These are phyloP conservation scores for Cordyceps farinosa DNA, from an alignment of 2,329 filamentous ascomycete genomes.

Conservation along the genomic window DNA sequence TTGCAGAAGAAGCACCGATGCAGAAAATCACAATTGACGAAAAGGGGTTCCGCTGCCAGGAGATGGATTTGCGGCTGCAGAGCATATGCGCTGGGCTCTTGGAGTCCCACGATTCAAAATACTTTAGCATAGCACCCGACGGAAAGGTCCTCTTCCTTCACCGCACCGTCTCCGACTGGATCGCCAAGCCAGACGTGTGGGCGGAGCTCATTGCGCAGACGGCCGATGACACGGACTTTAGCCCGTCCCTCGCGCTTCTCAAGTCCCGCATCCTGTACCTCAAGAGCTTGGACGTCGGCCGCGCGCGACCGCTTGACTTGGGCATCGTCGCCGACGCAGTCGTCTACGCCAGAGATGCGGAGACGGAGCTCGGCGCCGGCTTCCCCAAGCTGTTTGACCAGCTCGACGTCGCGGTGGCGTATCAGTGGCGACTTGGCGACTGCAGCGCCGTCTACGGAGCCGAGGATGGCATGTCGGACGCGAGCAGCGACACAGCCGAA, in stretches of 20 bases:
- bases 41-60: not conserved
- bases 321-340: not conserved
- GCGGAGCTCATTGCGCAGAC: not conserved
- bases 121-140: conserved; percentile 9
- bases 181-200: conserved; percentile 1
- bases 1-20: conserved; percentile 8
- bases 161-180: conserved; percentile 14
- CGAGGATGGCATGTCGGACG: not conserved
- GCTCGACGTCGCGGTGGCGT: not conserved
- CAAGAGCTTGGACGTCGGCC: not conserved
- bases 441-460: conserved; percentile 4
- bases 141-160: conserved; percentile 5
- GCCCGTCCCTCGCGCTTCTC: conserved; percentile 6
- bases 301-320: conserved; percentile 2
- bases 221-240: not conserved
- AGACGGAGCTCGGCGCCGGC: not conserved
- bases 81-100: conserved; percentile 7
- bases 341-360: not conserved
- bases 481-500: not conserved
- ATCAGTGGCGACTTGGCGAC: conserved; percentile 9
- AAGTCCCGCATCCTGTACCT: not conserved
- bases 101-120: not conserved
- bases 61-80: not conserved
- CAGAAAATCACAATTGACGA: not conserved
- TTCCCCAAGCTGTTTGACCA: conserved; percentile 7